Percentiles rank a stretch among this genome's conserved stretches.
These are phyloP conservation scores for Paralagenidium karlingii DNA, from an alignment of 352 stramenopile species.

Conservation along the genomic window DNA sequence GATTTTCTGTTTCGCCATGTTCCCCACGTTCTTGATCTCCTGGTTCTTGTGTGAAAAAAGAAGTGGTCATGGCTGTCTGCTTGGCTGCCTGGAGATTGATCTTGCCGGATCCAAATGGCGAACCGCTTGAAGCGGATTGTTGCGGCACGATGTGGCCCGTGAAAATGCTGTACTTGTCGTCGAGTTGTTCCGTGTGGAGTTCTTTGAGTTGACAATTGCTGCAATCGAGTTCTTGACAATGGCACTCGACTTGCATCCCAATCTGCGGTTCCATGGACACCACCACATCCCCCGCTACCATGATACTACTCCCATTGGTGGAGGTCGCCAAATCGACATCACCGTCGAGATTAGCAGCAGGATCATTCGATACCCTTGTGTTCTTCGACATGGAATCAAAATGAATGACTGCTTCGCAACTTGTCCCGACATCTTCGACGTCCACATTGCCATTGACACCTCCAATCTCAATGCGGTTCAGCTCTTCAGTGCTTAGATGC, in stretches of 20 bases:
- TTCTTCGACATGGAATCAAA: conserved; percentile 48
- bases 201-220: background rate
- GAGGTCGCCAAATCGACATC: too few relatives aligned
- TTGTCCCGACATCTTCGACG: conserved; percentile 49
- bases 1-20: too few relatives aligned
- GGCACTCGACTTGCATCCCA: conserved; percentile 44
- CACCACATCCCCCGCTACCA: conserved; percentile 40
- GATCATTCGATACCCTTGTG: too few relatives aligned
- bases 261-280: conserved; percentile 54
- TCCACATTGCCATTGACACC: conserved; percentile 58
- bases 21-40: background rate
- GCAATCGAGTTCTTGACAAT: conserved; percentile 40
- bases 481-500: conserved; percentile 29
- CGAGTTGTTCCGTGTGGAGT: conserved; percentile 16
- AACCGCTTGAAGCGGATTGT: background rate
- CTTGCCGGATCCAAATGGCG: conserved; percentile 28
- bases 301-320: conserved; percentile 38
- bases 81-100: conserved; percentile 67
- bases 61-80: conserved; percentile 54
- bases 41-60: conserved; percentile 49
- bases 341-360: too few relatives aligned
- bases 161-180: conserved; percentile 64
- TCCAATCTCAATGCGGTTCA: conserved; percentile 30
- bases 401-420: conserved; percentile 40
- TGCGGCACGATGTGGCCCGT: conserved; percentile 23